Conservation (phyloP, 2,329 filamentous ascomycete species). For the Passalora sequoiae region DNA sequence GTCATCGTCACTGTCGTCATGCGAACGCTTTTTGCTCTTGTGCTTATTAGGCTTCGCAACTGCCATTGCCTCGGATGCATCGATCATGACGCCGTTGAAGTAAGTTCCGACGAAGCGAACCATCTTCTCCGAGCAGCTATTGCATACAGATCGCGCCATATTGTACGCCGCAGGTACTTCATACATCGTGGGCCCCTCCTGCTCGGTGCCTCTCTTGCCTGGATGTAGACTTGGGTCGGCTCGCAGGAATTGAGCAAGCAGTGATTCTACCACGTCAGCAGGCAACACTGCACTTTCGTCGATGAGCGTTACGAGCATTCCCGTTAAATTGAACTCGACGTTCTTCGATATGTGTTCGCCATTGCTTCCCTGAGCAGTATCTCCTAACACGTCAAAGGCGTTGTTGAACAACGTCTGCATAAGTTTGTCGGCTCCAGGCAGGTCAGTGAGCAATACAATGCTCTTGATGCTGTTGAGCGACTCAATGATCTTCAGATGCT, state of each 20-base stretch:
- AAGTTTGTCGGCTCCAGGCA: constrained; percentile 74
- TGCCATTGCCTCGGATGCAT: constrained; percentile 53
- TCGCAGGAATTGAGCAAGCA: constrained; percentile 91
- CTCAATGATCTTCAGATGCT: constrained; percentile 85
- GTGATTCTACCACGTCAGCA: constrained; percentile 77
- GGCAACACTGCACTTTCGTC: constrained; percentile 79
- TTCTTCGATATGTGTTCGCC: constrained; percentile 86
- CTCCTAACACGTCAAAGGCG: constrained; percentile 88
- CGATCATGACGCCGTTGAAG: constrained; percentile 93
- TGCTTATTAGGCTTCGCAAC: constrained; percentile 46
- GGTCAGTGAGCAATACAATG: constrained; percentile 82
- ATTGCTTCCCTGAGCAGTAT: constrained; percentile 64
- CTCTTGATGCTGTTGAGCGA: constrained; percentile 92
- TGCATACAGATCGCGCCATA: constrained; percentile 93
- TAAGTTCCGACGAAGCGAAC: constrained; percentile 89
- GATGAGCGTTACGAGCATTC: constrained; percentile 75
- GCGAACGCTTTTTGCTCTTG: constrained; percentile 36
- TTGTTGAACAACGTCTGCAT: constrained; percentile 76
- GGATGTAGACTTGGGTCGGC: constrained; percentile 61
- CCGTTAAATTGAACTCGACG: constrained; percentile 86
- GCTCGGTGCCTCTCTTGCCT: constrained; percentile 42
- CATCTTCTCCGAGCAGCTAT: constrained; percentile 87
- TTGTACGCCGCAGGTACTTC: constrained; percentile 89
- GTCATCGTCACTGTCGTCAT: constrained; percentile 39
- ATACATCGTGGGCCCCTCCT: constrained; percentile 50